A percentile compares a stretch with the other conserved stretches of the same genome.
Evolutionary conservation across 805 yeast genomes (phyloP).

Genomic region (Starmerella lactis-condensi): DNA sequence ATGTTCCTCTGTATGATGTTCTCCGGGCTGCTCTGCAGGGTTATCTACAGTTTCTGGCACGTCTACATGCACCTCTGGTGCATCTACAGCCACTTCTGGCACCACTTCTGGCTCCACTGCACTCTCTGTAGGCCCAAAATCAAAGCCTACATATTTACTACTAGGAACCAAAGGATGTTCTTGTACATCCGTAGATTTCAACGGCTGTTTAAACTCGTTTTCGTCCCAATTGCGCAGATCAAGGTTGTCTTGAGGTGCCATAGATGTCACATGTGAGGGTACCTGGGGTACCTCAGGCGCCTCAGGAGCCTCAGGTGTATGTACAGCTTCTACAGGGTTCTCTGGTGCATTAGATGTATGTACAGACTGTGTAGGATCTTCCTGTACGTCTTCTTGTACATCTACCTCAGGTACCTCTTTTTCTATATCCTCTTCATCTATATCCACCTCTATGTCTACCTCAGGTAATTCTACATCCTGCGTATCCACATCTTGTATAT

Average conservation of each 20-base stretch:
- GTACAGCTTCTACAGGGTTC: too few species aligned
- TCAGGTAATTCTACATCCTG: too few species aligned
- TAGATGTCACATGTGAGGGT: too few species aligned
- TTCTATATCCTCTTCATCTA: conserved; percentile 1
- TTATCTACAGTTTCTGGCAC: neutral
- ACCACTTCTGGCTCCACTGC: too few species aligned
- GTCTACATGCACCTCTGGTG: neutral
- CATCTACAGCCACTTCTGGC: neutral
- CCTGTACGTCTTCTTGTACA: neutral
- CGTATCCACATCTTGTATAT: too few species aligned
- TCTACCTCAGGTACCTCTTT: neutral
- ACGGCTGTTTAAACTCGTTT: too few species aligned
- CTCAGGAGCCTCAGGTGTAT: neutral
- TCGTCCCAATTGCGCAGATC: too few species aligned
- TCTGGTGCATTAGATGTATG: conserved; percentile 1
- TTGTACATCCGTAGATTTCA: too few species aligned
- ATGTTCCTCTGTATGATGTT: neutral
- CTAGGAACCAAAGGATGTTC: too few species aligned
- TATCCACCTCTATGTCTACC: too few species aligned
- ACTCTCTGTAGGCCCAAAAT: neutral
- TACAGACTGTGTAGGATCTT: neutral
- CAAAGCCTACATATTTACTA: neutral
- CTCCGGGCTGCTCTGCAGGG: neutral
- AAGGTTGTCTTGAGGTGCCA: too few species aligned
- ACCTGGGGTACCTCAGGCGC: neutral